Percentiles rank a stretch among this genome's conserved stretches.
Evolutionary conservation across 2,329 filamentous ascomycete genomes (phyloP).

Genomic region (Nothophoma quercina): DNA sequence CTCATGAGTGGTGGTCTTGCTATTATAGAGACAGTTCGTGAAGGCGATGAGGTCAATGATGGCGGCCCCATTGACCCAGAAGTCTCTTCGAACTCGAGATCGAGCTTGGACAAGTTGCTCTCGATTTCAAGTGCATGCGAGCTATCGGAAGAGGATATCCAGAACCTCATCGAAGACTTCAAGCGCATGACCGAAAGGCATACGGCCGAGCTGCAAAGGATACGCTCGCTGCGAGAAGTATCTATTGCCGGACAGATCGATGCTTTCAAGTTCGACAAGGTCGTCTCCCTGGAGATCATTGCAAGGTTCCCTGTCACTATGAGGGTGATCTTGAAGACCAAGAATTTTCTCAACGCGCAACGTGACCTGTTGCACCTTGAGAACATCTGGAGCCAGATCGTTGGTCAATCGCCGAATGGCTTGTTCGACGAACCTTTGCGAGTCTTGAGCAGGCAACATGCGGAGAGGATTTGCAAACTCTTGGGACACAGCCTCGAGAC

Average conservation of each 20-base stretch:
- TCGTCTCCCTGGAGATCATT: background rate
- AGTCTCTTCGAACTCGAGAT: no score
- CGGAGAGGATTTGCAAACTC: background rate
- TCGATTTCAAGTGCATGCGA: no score
- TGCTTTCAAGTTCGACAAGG: background rate
- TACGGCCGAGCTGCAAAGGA: background rate
- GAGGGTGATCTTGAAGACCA: background rate
- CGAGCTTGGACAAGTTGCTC: no score
- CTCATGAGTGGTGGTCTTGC: background rate
- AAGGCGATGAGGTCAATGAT: background rate
- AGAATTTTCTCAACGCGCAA: background rate
- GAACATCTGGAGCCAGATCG: background rate
- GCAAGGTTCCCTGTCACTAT: background rate
- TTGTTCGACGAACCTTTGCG: background rate
- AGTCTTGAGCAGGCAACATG: background rate
- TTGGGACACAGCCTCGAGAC: background rate
- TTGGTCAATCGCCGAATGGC: background rate
- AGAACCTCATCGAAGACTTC: background rate
- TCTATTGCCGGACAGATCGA: slow-evolving; percentile 1
- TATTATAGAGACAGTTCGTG: background rate
- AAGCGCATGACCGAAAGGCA: background rate
- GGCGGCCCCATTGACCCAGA: background rate
- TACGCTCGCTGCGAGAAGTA: background rate
- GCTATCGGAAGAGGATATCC: background rate
- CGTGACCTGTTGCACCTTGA: background rate